Evolutionary conservation across 441 rosid genomes (phyloP), one percentile per base, ranked within the genome.

Genomic region (Brassica hybrid): DNA sequence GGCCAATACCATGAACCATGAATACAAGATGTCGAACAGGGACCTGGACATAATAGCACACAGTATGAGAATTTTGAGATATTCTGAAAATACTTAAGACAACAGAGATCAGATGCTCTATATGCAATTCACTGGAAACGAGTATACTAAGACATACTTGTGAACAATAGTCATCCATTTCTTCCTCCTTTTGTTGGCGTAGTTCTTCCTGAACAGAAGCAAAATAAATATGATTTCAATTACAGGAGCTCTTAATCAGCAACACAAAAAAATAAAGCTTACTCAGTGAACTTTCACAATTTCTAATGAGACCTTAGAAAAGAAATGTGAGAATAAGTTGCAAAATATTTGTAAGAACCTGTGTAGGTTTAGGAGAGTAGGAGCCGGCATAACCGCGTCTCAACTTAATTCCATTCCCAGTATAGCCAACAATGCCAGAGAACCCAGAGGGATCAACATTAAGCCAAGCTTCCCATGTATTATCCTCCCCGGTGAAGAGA

Each of bases 1-100:
- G 99, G 75, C 99, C 99, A 75, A 96, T 94, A 75, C 99, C 98
- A 76, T 94, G 99, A 75, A 96, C 96, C 99, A 96, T 96, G 79
- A 94, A 96, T 63, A 96, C 99, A 63, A 96, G 80, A 85, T 96
- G 99, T 48, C 87, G 86, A 77, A 94, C 98, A 80, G 99, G 96
- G 84, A 96, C 98, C 99, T 96, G 74, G 32, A 85, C 57, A 77
- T 17, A 72, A 84, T 68, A 81, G 69, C 63, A 65, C 69, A 77
- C 30, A 74, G 34, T n/a, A 64, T 65, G 6, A 23, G 6, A 75
- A 12, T 18, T 18, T 52, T 18, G 21, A 41, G 23, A 75, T 32
- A 43, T 48, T 45, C 65, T 59, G 38, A 43, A 69, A 50, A 3
- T 5, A 80, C 23, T 7, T 23, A n/a, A 9, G 23, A 36, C n/a